Percentiles rank a stretch among this genome's conserved stretches.
These are phyloP conservation scores for Pterocarpus santalinus DNA, from an alignment of 306 rosid genomes.

Conservation along the genomic window DNA sequence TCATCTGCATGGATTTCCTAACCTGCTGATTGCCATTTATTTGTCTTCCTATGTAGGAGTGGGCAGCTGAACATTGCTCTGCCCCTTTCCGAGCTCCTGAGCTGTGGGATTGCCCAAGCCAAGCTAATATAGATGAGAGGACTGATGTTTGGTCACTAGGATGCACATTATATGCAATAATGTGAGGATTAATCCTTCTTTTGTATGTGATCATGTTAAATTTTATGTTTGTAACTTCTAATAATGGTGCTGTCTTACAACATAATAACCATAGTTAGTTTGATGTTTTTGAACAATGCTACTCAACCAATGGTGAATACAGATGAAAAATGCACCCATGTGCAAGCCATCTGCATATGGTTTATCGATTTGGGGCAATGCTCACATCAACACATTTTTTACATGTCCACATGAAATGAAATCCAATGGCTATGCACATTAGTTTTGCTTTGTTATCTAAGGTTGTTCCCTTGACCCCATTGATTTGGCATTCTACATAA, in stretches of 20 bases:
- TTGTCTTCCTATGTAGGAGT: slow-evolving; percentile 72
- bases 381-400: slow-evolving; percentile 19
- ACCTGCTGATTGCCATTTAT: slow-evolving; percentile 25
- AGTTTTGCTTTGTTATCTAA: slow-evolving; percentile 30
- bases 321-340: not conserved
- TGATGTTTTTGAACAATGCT: slow-evolving; percentile 1
- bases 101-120: slow-evolving; percentile 99
- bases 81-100: slow-evolving; percentile 99
- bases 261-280: slow-evolving; percentile 22
- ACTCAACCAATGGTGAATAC: not conserved
- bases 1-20: slow-evolving; percentile 43
- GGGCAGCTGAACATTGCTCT: slow-evolving; percentile 98
- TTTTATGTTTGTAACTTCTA: slow-evolving; percentile 24
- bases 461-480: slow-evolving; percentile 23
- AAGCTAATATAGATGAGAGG: slow-evolving; percentile 88
- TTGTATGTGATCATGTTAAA: slow-evolving; percentile 21
- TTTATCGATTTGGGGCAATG: slow-evolving; percentile 28
- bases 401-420: slow-evolving; percentile 3
- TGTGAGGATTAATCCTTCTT: slow-evolving; percentile 65
- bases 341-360: slow-evolving; percentile 23
- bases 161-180: slow-evolving; percentile 96
- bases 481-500: slow-evolving; percentile 29
- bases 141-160: slow-evolving; percentile 98
- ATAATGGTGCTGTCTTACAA: slow-evolving; percentile 6
- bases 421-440: not conserved